Evolutionary conservation across 768 basidiomycete genomes (phyloP), one percentile per base, ranked within the genome.

Genomic region (Xerocomellus dryophilus): DNA sequence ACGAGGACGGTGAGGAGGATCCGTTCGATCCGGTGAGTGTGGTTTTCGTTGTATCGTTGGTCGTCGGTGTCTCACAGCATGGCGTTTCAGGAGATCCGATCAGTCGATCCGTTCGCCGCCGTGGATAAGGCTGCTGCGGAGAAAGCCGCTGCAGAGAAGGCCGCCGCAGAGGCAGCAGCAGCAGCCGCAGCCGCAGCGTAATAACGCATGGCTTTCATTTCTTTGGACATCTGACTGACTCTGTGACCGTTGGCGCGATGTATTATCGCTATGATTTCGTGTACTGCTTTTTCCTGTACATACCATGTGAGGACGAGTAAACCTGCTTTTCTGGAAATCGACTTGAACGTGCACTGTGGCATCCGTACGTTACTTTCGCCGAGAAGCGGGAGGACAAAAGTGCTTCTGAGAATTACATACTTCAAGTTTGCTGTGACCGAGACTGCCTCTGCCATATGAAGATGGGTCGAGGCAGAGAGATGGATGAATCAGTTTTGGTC

Each of bases 1-100:
- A 68, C 11, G 61, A 61, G 27, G 66, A 70, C 2, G 66, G 66
- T 8, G 47, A 6, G 2, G 61, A 68, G 34, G 68, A 67, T 43
- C 52, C 29, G 2, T 48, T 64, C 5, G 61, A 58, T 34, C 32
- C 46, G 9, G 64, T 65, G 21, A 45, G 64, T 51, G 14, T 51
- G 14, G 29, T n/a, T n/a, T 17, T 32, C 10, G n/a, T 23, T 5
- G 1, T 32, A 4, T 23, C 11, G 9, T 21, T 9, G 7, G 5
- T 38, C 9, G 4, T 12, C 15, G 0, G 21, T 8, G 44, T 51
- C 54, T 62, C 39, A 61, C 21, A 5, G 0, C 31, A 23, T 20
- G 46, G 4, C 6, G 31, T 45, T 31, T 40, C 32, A 65, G 62
- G 50, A 36, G 5, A 27, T 57, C 25, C 12, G 2, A 5, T 7